Conservation (phyloP, 257 asterid species). For the Ilex aquifolium region DNA sequence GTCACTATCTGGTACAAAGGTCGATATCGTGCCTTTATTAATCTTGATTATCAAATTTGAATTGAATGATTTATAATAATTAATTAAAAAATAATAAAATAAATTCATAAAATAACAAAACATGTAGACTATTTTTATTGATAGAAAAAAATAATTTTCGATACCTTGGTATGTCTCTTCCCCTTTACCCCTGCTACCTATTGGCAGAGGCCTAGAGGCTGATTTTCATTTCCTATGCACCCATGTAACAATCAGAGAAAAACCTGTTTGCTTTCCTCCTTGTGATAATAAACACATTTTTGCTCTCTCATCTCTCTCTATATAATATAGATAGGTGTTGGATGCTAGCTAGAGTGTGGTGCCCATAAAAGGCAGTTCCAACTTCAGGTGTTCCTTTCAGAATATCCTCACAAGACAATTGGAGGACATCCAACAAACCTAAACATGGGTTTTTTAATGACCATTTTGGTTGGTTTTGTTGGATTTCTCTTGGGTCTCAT, state of each 20-base stretch:
- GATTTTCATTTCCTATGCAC: slow-evolving; percentile 33
- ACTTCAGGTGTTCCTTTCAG: background rate
- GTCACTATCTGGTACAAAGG: no score
- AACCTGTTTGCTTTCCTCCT: slow-evolving; percentile 1
- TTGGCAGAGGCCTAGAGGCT: slow-evolving; percentile 21
- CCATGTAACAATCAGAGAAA: slow-evolving; percentile 16
- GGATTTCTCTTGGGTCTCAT: slow-evolving; percentile 30
- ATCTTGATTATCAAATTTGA: no score
- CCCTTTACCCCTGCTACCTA: slow-evolving; percentile 9
- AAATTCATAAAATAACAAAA: no score
- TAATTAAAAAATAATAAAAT: no score
- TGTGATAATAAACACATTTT: background rate
- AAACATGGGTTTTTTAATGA: slow-evolving; percentile 16
- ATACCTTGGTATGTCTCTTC: background rate
- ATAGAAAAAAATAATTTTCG: no score
- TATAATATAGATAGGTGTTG: slow-evolving; percentile 25
- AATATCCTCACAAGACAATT: background rate
- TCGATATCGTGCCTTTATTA: no score
- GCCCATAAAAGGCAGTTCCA: slow-evolving; percentile 13
- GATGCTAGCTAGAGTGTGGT: slow-evolving; percentile 19
- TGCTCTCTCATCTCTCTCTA: background rate
- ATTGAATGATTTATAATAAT: no score
- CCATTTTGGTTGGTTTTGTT: slow-evolving; percentile 15
- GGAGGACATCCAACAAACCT: background rate
- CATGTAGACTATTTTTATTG: no score